These are phyloP conservation scores for Isochrysis galbana DNA, from an alignment of 78 protist species.

Conservation along the genomic window DNA sequence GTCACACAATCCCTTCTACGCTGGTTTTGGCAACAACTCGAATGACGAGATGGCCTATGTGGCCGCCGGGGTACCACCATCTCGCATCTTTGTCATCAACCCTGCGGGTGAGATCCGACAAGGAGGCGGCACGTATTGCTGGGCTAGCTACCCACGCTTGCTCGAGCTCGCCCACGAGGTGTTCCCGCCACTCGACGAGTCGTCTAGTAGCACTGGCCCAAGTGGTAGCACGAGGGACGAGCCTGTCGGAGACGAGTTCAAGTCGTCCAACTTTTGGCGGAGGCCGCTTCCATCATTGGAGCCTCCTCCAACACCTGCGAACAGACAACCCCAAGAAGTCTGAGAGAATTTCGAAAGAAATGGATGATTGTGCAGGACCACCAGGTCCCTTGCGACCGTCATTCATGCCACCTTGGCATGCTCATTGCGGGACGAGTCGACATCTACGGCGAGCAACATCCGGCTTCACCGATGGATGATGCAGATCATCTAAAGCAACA, in stretches of 20 bases:
- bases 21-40: slow-evolving; percentile 94
- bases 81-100: slow-evolving; percentile 58
- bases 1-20: slow-evolving; percentile 86
- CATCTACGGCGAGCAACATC: no score
- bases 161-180: slow-evolving; percentile 31
- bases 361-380: no score
- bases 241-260: slow-evolving; percentile 4
- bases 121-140: not conserved
- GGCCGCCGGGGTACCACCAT: slow-evolving; percentile 47
- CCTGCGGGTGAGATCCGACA: not conserved
- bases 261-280: slow-evolving; percentile 29
- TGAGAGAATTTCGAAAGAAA: no score
- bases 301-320: not conserved
- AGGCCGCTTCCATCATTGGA: not conserved
- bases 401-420: no score
- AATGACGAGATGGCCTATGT: slow-evolving; percentile 67
- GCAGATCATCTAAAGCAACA: no score
- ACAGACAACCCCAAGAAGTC: not conserved
- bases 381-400: no score
- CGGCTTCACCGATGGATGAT: no score
- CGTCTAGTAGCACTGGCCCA: not conserved
- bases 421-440: no score
- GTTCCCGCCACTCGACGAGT: slow-evolving; percentile 35
- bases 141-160: slow-evolving; percentile 16
- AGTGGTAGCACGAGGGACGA: not conserved